phyloP scores from a whole-genome alignment of 768 basidiomycete genomes.

The Xerocomus brunneocitrinus region DNA sequence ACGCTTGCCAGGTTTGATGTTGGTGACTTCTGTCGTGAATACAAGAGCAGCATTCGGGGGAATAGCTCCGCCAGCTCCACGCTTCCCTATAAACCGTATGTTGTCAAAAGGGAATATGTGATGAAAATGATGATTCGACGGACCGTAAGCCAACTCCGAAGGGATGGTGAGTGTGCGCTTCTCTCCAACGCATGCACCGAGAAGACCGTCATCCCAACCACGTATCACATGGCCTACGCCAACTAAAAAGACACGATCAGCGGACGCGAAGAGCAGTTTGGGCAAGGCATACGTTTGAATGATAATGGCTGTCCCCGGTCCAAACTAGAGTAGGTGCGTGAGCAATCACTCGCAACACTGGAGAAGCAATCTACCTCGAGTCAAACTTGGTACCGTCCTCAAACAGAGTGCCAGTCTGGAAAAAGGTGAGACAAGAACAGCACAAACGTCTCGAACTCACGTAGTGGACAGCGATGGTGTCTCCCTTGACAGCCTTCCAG shows the following conservation, averaged over 20 bases:
- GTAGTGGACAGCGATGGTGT: slow-evolving; percentile 72
- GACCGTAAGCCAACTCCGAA: slow-evolving; percentile 75
- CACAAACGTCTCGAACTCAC: slow-evolving; percentile 37
- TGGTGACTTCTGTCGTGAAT: slow-evolving; percentile 83
- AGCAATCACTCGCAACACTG: background rate
- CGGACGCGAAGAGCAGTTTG: background rate
- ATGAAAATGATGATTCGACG: slow-evolving; percentile 23
- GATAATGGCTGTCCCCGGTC: slow-evolving; percentile 75
- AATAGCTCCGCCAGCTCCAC: slow-evolving; percentile 74
- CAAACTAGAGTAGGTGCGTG: slow-evolving; percentile 35
- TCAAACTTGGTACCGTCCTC: slow-evolving; percentile 81
- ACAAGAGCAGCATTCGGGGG: slow-evolving; percentile 76
- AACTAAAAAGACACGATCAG: slow-evolving; percentile 40
- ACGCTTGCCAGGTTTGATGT: slow-evolving; percentile 44
- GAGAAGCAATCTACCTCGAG: slow-evolving; percentile 54
- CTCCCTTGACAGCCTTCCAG: slow-evolving; percentile 53
- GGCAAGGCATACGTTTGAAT: slow-evolving; percentile 58
- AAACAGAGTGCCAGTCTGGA: slow-evolving; percentile 69
- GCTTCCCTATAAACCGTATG: slow-evolving; percentile 44
- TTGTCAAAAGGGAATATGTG: background rate
- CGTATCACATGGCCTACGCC: slow-evolving; percentile 78
- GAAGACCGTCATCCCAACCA: slow-evolving; percentile 81
- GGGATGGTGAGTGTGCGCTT: slow-evolving; percentile 90
- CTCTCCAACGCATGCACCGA: slow-evolving; percentile 83
- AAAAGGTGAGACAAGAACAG: background rate